Evolutionary conservation across 345 rosid genomes (phyloP).

Genomic region (Eucalyptus marginata): DNA sequence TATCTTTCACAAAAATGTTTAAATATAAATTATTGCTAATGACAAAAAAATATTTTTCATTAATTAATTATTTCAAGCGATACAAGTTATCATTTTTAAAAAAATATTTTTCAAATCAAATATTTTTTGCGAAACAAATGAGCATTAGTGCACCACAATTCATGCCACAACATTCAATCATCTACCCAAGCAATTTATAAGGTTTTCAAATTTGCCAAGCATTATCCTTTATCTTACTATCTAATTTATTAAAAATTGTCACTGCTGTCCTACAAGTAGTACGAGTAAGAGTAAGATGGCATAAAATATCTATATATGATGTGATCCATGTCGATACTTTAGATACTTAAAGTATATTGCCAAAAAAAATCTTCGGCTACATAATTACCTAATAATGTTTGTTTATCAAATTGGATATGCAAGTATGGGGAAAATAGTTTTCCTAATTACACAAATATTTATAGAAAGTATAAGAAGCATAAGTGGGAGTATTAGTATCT

Average conservation of each 20-base stretch:
- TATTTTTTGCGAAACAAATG: too few species aligned
- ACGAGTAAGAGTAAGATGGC: neutral
- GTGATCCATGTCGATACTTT: neutral
- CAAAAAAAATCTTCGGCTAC: neutral
- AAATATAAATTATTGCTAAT: too few species aligned
- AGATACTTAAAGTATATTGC: neutral
- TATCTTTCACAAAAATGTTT: too few species aligned
- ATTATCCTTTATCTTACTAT: neutral
- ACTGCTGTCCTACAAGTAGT: neutral
- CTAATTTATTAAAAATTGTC: neutral
- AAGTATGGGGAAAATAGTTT: neutral
- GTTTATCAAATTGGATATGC: neutral
- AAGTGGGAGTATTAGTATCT: neutral
- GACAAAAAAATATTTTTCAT: too few species aligned
- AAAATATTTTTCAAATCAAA: neutral
- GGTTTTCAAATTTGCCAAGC: neutral
- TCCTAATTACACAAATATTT: neutral
- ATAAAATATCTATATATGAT: neutral
- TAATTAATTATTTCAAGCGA: too few species aligned
- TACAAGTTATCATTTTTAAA: too few species aligned
- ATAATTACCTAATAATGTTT: neutral
- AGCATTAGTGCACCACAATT: neutral
- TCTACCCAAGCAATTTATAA: neutral
- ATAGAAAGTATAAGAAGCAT: neutral
- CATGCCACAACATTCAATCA: neutral